Evolutionary conservation across 164 flowering plant species (phyloP), one percentile per base, ranked within the genome.

Genomic region (Buxus sempervirens): DNA sequence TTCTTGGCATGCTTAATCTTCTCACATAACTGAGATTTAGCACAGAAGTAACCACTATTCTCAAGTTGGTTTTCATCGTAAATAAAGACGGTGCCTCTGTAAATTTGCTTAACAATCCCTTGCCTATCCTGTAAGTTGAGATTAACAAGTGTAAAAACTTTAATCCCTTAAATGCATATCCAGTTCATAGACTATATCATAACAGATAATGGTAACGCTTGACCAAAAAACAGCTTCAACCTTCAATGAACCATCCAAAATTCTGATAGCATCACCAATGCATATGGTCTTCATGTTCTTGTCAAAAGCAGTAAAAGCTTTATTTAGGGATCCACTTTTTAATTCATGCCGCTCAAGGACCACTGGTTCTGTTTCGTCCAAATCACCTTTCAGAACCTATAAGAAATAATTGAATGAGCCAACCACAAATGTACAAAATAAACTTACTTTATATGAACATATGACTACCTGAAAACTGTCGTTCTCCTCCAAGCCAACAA

Each of bases 171-270:
- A 54, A 24, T 38, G 36, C 54, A 24, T 5, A 32, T 32, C 36
- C 24, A 63, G 42, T 67, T 19, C 4, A 22, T 58, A 45, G 24
- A 60, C 21, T 5, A 45, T 1, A 19, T 51, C 14, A 18, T 48
- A 49, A 27, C 23, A 62, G 14, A 54, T 14, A 54, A 5, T 48
- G 13, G 23, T 19, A 64, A 63, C 65, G 45, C 32, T 24, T 15
- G 24, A 25, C 67, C 20, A 14, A 19, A 45, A 61, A 62, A 49
- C 25, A 18, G 54, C 57, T 32, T 27, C 76, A 77, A 93, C 99
- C 99, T 88, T 65, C 38, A 66, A 75, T 74, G 90, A 89, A 62
- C 99, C 99, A 67, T 89, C 90, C 77, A 82, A 70, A 70, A 96
- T 78, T 71, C 72, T 83, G 60, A 93, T 88, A 61, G 71, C 73